Base-by-base conservation (phyloP, 2,329 filamentous ascomycete genomes). In the Alternaria dauci region DNA sequence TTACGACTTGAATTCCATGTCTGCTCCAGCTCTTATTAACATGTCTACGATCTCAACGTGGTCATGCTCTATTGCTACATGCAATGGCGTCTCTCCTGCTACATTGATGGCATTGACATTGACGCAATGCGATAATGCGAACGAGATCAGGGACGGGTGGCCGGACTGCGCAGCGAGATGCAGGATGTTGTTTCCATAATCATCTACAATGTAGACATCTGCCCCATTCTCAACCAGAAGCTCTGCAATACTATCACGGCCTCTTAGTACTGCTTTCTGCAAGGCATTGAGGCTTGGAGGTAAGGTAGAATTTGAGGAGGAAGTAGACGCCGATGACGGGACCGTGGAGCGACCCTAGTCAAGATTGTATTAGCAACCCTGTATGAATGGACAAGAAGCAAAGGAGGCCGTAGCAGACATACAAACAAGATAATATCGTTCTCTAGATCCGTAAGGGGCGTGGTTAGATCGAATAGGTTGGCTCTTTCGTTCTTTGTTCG, bases 51-150 rank as follows among this genome's bases (percentile, higher is more conserved):
- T 38, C 16, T 59, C 56, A 50, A 34, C 39, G 20, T 26, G 26
- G 25, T 50, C 43, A 48, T 48, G 30, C 41, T 59, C 56, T 54
- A 59, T 43, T n/a, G 56, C 56, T 36, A 59, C 50, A 55, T 59
- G 56, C n/a, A 59, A 48, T 7, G 56, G 42, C 11, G 56, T 59
- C 20, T 59, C 20, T 18, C 56, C 56, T 43, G n/a, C 30, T n/a
- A 48, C 30, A 41, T 59, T 59, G 34, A 36, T 36, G 8, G 25
- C 51, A 43, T 59, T 59, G 20, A 59, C 51, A 26, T 59, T 48
- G 6, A 48, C 25, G n/a, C 42, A 23, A 16, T 42, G 20, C 39
- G 20, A 25, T 28, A 57, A 51, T 3, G 36, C 54, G n/a, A 57
- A 57, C 34, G 34, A 42, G 2, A 51, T 18, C 36, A 57, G n/a